Conservation (phyloP, 176 grass and related monocot species). For the Cymbopogon citratus region DNA sequence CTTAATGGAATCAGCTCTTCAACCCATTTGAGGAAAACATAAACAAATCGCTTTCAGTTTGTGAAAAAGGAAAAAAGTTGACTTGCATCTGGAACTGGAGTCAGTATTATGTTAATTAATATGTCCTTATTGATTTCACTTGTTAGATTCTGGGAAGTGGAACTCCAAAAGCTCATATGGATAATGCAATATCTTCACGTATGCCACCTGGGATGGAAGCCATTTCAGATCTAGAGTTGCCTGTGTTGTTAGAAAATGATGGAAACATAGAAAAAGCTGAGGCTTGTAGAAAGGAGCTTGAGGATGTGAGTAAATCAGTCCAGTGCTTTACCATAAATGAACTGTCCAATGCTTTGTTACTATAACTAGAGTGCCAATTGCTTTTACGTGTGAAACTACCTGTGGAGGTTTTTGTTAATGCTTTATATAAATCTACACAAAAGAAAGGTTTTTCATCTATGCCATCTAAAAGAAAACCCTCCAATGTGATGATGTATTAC, state of each 20-base stretch:
- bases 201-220: constrained; percentile 28
- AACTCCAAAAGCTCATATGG: constrained; percentile 34
- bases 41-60: constrained; percentile 2
- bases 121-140: constrained; percentile 27
- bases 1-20: background rate
- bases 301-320: constrained; percentile 73
- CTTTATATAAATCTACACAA: background rate
- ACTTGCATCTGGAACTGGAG: background rate
- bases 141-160: constrained; percentile 45
- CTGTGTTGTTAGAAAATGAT: constrained; percentile 67
- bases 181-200: constrained; percentile 37
- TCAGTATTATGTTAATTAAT: constrained; percentile 6
- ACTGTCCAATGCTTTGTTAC: constrained; percentile 8
- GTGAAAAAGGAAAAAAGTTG: background rate
- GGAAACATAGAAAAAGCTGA: constrained; percentile 85
- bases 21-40: background rate
- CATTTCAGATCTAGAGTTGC: constrained; percentile 67
- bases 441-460: background rate
- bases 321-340: constrained; percentile 10
- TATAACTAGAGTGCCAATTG: background rate
- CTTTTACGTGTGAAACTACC: too few relatives aligned
- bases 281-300: constrained; percentile 76
- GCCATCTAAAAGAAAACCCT: constrained; percentile 1
- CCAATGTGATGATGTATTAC: background rate
- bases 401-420: constrained; percentile 14